A percentile compares a stretch with the other conserved stretches of the same genome.
Evolutionary conservation across 495 filamentous ascomycete genomes (phyloP).

Genomic region (Cairneyella variabilis): DNA sequence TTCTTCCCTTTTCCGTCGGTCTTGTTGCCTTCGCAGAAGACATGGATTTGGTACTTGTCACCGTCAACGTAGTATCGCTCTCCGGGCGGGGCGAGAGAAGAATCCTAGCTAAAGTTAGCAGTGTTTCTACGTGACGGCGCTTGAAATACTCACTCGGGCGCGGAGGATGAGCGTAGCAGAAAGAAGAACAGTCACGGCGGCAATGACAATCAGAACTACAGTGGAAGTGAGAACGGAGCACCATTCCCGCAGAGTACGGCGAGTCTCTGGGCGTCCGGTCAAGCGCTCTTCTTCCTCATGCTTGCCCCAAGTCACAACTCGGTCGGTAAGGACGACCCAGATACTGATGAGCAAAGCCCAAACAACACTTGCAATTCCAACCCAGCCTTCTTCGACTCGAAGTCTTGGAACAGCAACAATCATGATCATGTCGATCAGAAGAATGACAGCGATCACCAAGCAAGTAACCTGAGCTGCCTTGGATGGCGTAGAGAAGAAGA

Average conservation of each 20-base stretch:
- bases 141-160: slow-evolving; percentile 39
- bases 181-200: slow-evolving; percentile 63
- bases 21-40: slow-evolving; percentile 72
- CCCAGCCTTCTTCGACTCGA: slow-evolving; percentile 82
- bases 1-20: slow-evolving; percentile 43
- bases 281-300: slow-evolving; percentile 86
- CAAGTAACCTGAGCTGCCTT: slow-evolving; percentile 68
- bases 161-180: slow-evolving; percentile 76
- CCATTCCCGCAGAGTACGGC: slow-evolving; percentile 81
- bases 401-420: slow-evolving; percentile 68
- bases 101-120: slow-evolving; percentile 44
- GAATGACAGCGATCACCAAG: slow-evolving; percentile 60
- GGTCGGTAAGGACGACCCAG: slow-evolving; percentile 50
- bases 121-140: not conserved
- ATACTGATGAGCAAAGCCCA: slow-evolving; percentile 66
- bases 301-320: slow-evolving; percentile 88
- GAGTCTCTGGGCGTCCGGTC: slow-evolving; percentile 84
- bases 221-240: slow-evolving; percentile 72
- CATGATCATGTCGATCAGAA: slow-evolving; percentile 74
- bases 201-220: slow-evolving; percentile 61
- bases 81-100: slow-evolving; percentile 65
- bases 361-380: slow-evolving; percentile 77
- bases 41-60: slow-evolving; percentile 77
- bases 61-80: slow-evolving; percentile 73
- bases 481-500: slow-evolving; percentile 85